Base-by-base conservation (phyloP, 805 yeast genomes). In the Torulaspora delbrueckii region DNA sequence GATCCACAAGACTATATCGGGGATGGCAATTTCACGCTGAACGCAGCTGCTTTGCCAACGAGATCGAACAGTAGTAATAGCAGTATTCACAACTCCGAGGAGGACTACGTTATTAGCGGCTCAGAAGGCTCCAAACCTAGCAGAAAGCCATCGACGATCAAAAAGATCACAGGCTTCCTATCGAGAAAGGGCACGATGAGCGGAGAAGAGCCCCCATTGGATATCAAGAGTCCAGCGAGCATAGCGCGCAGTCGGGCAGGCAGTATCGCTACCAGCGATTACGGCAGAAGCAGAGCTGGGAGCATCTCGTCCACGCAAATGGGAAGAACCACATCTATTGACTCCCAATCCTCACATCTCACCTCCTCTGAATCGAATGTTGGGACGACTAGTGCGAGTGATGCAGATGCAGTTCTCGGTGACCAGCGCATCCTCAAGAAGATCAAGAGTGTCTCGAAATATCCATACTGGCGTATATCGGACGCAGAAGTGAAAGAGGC, bases 401-500 rank as follows among this genome's bases (percentile, higher is more conserved):
- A 46, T 33, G 47, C 34, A 7, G 53, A 46, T 25, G 48, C 40
- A 10, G 38, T 34, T 22, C 50, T 47, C 22, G 50, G 42, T 37
- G 55, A 51, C 48, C 65, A 52, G 63, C 70, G 52, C 63, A 71
- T 58, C 57, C 63, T 73, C 63, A 81, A 76, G 57, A 81, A 76
- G 55, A 67, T 84, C 8, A 76, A 80, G 3, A 73, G 82, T 13
- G 70, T 77, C 13, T 58, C 72, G 3, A 79, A 78, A 46, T 67
- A 75, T 36, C 89, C 91, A 14, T 85, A 73, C 57, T 91, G 98
- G 98, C 75, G 86, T 51, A 78, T 90, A 27, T 86, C 95, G 50
- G 98, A 93, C 65, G 72, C 85, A 2, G 71, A 69, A 25, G 79
- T 86, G 3, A 66, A 78, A 31, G 96, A 89, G 60, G 80, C 75